These are phyloP conservation scores for Trichoderma atrobrunneum DNA, from an alignment of 2,329 filamentous ascomycete genomes.

Conservation along the genomic window DNA sequence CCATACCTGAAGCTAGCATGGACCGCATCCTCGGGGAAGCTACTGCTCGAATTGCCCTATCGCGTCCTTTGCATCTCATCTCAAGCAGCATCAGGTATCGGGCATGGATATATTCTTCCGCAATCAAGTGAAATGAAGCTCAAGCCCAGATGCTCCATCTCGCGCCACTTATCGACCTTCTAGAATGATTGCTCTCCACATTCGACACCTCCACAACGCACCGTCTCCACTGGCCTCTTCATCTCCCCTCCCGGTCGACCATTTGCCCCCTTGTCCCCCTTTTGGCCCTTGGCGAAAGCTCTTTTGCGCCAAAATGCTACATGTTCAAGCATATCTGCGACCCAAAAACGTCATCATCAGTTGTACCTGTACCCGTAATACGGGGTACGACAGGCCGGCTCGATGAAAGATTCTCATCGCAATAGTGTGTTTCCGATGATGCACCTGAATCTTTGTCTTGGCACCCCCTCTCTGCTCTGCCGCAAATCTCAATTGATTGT, in stretches of 20 bases:
- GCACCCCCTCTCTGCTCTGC: background rate
- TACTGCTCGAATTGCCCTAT: background rate
- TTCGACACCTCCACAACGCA: slow-evolving; percentile 3
- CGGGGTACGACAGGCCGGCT: background rate
- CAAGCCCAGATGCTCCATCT: slow-evolving; percentile 4
- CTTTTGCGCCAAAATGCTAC: background rate
- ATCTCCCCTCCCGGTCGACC: slow-evolving; percentile 12
- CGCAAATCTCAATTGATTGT: background rate
- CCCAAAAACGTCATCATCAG: background rate
- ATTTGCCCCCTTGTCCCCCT: background rate
- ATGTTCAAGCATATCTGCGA: background rate
- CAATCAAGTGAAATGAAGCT: slow-evolving; percentile 9
- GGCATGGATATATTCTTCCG: background rate
- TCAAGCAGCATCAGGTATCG: background rate
- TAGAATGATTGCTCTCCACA: slow-evolving; percentile 23
- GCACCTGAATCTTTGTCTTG: background rate
- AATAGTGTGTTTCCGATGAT: background rate
- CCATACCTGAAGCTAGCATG: background rate
- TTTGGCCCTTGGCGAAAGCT: background rate
- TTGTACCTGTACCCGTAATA: background rate
- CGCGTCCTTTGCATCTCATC: background rate
- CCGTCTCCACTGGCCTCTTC: slow-evolving; percentile 10
- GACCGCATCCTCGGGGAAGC: background rate
- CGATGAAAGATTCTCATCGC: background rate
- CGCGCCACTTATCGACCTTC: slow-evolving; percentile 17